Evolutionary conservation across 2,329 filamentous ascomycete genomes (phyloP), one percentile per base, ranked within the genome.

Genomic region (Aspergillus phoenicis): DNA sequence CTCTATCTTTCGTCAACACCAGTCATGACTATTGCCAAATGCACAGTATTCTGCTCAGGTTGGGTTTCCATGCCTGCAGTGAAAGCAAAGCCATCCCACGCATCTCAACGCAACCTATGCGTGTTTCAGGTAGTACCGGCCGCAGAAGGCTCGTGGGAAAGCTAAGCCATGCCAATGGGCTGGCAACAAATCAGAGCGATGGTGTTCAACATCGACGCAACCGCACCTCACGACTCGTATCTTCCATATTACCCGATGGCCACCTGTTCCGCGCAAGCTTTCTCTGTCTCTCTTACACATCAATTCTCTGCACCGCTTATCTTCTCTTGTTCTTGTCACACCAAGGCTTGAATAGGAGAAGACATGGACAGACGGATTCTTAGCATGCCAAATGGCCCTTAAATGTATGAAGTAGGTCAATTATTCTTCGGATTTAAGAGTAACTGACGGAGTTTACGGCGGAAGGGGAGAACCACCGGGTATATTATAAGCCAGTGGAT

Each of bases 151-250:
- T 54, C 49, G 60, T 55, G 52, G 55, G 51, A 43, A 51, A 56
- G 54, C 57, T 62, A 64, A 64, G 60, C 58, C 60, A 64, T 64
- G 64, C 66, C 68, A 66, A 62, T 57, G 64, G 63, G 52, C 61
- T 66, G 68, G 68, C 66, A 67, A 62, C 66, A 53, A 68, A 70
- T 70, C 60, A 66, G 20, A 62, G 43, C 39, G 61, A 33, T 43
- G 26, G 58, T 36, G 8, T 17, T 49, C 38, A 26, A n/a, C 45
- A 48, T 59, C 57, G 53, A 68, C 68, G 62, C 63, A 67, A 67
- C 67, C 58, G 51, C 41, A 30, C 24, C 57, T 47, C 60, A 60
- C 57, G 60, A 60, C n/a, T 58, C 36, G 17, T 53, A 24, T 28
- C 26, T 13, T 22, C 39, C 33, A 52, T 52, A 59, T 62, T 62